Conservation (phyloP, 176 grass and related monocot genomes). For the Zea luxurians region DNA sequence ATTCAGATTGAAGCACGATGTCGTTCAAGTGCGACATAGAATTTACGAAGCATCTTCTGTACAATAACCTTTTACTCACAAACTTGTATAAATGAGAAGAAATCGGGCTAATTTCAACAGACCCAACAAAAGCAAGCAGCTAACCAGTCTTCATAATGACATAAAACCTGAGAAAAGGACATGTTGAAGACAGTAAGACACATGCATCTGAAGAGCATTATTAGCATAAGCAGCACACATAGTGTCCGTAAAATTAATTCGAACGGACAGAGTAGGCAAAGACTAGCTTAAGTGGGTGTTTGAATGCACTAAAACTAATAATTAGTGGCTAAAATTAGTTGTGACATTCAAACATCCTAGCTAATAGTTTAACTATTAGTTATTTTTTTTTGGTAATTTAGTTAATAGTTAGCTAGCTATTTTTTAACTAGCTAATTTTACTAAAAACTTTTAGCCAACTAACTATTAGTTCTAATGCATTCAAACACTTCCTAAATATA, state of each 20-base stretch:
- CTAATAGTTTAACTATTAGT: too few relatives aligned
- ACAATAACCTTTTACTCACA: background rate
- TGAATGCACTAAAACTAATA: too few relatives aligned
- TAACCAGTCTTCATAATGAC: background rate
- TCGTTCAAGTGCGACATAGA: constrained; percentile 15
- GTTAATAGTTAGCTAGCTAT: too few relatives aligned
- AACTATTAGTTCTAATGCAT: too few relatives aligned
- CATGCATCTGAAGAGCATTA: constrained; percentile 12
- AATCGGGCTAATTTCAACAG: constrained; percentile 5
- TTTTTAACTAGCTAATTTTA: too few relatives aligned
- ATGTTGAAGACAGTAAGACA: background rate
- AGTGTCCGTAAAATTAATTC: background rate
- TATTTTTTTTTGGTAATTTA: too few relatives aligned
- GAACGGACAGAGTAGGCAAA: background rate
- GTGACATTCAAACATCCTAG: too few relatives aligned
- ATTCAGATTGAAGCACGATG: constrained; percentile 7
- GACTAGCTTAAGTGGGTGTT: constrained; percentile 12
- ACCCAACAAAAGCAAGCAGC: constrained; percentile 12
- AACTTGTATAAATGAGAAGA: constrained; percentile 19
- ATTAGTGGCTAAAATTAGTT: too few relatives aligned
- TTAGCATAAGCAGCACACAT: constrained; percentile 17
- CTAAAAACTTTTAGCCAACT: too few relatives aligned
- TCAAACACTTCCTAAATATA: too few relatives aligned
- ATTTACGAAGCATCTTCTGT: constrained; percentile 14
- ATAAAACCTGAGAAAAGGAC: constrained; percentile 2